phyloP scores from a whole-genome alignment of 2,329 filamentous ascomycete genomes.

The Trichoderma harzianum region DNA sequence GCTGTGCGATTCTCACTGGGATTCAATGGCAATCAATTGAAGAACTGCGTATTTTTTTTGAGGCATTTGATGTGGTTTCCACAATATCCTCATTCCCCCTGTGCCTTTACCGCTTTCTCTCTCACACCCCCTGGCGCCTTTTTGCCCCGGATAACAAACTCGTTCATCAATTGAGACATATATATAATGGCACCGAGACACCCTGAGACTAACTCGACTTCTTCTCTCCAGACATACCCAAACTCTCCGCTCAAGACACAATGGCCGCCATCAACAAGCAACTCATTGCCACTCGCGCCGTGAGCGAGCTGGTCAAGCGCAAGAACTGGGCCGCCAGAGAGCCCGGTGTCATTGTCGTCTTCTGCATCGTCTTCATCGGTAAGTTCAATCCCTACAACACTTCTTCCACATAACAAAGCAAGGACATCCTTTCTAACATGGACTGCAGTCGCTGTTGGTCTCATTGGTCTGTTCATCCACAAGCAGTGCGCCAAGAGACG shows the following conservation, averaged over 20 bases:
- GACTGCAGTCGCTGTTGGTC: constrained; percentile 31
- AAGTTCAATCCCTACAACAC: constrained; percentile 20
- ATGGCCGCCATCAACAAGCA: constrained; percentile 41
- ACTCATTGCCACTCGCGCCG: constrained; percentile 35
- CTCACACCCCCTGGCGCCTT: background rate
- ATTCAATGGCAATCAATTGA: constrained; percentile 1
- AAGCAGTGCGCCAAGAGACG: constrained; percentile 34
- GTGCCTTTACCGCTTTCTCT: background rate
- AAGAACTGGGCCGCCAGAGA: constrained; percentile 41
- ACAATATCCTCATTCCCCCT: background rate
- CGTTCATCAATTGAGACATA: constrained; percentile 2
- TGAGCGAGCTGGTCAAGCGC: constrained; percentile 40
- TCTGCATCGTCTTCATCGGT: constrained; percentile 43
- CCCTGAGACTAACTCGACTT: background rate
- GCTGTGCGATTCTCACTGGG: background rate
- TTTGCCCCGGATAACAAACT: background rate
- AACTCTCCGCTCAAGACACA: constrained; percentile 28
- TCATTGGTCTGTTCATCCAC: constrained; percentile 32
- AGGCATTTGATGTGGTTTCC: constrained; percentile 12
- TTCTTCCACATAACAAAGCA: background rate
- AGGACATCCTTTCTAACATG: constrained; percentile 19
- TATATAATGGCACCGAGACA: constrained; percentile 15
- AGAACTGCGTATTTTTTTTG: background rate
- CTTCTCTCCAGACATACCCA: background rate
- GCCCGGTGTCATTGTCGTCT: constrained; percentile 42